Conservation (phyloP, 805 yeast species). For the Cyberlindnera euphorbiae region DNA sequence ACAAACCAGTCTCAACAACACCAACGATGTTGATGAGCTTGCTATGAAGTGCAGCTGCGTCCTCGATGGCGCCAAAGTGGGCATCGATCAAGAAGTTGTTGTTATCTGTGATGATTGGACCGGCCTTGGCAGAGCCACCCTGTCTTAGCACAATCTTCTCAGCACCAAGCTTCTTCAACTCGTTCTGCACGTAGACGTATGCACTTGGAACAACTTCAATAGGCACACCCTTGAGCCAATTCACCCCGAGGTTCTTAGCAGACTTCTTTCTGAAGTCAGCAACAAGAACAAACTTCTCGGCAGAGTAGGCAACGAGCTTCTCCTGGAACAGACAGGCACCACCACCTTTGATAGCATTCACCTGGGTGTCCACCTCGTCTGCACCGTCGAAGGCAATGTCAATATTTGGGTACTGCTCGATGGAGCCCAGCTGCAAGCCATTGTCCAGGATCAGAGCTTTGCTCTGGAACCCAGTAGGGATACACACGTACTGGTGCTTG, state of each 20-base stretch:
- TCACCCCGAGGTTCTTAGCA: slow-evolving; percentile 57
- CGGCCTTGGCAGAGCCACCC: slow-evolving; percentile 92
- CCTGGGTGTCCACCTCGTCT: slow-evolving; percentile 80
- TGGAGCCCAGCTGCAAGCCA: slow-evolving; percentile 70
- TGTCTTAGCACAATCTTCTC: slow-evolving; percentile 61
- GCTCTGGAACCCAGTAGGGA: slow-evolving; percentile 97
- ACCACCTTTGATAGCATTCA: slow-evolving; percentile 95
- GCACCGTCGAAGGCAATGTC: slow-evolving; percentile 99
- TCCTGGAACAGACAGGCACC: slow-evolving; percentile 98
- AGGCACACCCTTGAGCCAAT: slow-evolving; percentile 91
- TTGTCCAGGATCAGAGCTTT: slow-evolving; percentile 79
- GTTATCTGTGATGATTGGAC: slow-evolving; percentile 94
- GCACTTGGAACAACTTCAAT: slow-evolving; percentile 92
- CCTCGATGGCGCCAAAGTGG: slow-evolving; percentile 72
- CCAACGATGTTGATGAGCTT: slow-evolving; percentile 77
- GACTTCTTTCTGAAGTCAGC: slow-evolving; percentile 91
- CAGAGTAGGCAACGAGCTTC: slow-evolving; percentile 81
- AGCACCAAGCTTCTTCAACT: slow-evolving; percentile 63
- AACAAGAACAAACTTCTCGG: slow-evolving; percentile 74
- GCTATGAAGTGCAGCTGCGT: slow-evolving; percentile 49
- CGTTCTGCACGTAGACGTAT: slow-evolving; percentile 66
- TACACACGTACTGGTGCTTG: slow-evolving; percentile 60
- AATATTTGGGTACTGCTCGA: slow-evolving; percentile 76
- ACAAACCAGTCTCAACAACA: slow-evolving; percentile 94
- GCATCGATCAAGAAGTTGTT: slow-evolving; percentile 92